A percentile compares a stretch with the other conserved stretches of the same genome.
Conservation (phyloP, 306 rosid genomes). For the Cucumis hystrix region DNA sequence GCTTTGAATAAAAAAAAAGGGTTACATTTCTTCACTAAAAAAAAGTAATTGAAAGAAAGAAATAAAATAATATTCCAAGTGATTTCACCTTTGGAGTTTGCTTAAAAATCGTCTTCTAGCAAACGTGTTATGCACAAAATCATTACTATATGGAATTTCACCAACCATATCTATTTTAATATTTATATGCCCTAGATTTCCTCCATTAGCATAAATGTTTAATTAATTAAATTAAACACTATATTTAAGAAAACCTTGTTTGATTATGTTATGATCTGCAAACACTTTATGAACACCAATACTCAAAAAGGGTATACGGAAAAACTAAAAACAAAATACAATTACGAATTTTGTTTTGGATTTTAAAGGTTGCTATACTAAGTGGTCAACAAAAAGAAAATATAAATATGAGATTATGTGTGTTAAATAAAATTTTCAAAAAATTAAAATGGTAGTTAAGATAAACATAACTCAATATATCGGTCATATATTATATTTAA, state of each 20-base stretch:
- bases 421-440: no score
- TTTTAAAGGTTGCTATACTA: no score
- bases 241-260: neutral
- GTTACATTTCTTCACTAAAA: neutral
- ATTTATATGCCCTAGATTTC: neutral
- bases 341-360: no score
- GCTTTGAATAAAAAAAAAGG: neutral
- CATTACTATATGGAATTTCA: neutral
- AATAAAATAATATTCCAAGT: neutral
- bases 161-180: slow-evolving; percentile 14
- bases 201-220: neutral
- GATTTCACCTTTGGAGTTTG: neutral
- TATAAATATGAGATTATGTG: no score
- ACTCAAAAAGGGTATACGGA: no score
- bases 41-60: neutral
- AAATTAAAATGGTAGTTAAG: no score
- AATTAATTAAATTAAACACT: neutral
- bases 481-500: no score
- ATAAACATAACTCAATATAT: no score
- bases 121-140: slow-evolving; percentile 5
- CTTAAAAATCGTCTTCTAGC: neutral
- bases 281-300: no score
- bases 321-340: no score
- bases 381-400: no score
- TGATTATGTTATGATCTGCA: no score